Evolutionary conservation across 441 rosid species (phyloP).

Genomic region (Kokia cookei): DNA sequence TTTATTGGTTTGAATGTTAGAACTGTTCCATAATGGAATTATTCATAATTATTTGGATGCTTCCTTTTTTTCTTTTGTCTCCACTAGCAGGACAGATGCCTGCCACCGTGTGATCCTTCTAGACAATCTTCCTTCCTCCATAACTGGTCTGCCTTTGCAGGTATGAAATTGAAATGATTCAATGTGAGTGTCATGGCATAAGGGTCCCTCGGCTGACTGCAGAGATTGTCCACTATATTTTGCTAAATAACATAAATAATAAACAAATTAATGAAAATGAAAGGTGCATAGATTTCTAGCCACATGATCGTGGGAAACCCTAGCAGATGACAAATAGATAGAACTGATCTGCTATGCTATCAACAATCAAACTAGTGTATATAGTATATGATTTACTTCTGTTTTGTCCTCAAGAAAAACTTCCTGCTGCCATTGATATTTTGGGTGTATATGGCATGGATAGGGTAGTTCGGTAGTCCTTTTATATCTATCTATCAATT

Average conservation of each 20-base stretch:
- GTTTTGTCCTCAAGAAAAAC: background rate
- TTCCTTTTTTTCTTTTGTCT: background rate
- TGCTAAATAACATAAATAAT: background rate
- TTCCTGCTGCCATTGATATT: background rate
- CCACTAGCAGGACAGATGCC: slow-evolving; percentile 8
- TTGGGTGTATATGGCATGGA: background rate
- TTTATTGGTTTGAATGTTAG: background rate
- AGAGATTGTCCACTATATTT: slow-evolving; percentile 1
- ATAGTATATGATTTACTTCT: background rate
- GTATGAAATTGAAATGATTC: slow-evolving; percentile 7
- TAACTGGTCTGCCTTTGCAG: slow-evolving; percentile 3
- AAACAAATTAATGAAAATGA: background rate
- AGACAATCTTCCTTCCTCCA: background rate
- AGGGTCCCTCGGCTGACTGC: slow-evolving; percentile 1
- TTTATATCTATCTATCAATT: too few species aligned
- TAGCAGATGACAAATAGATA: slow-evolving; percentile 9
- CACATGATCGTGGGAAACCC: slow-evolving; percentile 7
- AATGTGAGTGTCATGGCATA: background rate
- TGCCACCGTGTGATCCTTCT: slow-evolving; percentile 1
- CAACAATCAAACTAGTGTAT: background rate
- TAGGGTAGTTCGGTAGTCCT: background rate
- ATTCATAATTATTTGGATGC: slow-evolving; percentile 10
- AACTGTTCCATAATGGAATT: slow-evolving; percentile 6
- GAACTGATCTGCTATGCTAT: background rate
- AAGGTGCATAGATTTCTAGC: slow-evolving; percentile 10